Conservation (phyloP, 1,284 basidiomycete species). For the Papiliotrema laurentii region DNA sequence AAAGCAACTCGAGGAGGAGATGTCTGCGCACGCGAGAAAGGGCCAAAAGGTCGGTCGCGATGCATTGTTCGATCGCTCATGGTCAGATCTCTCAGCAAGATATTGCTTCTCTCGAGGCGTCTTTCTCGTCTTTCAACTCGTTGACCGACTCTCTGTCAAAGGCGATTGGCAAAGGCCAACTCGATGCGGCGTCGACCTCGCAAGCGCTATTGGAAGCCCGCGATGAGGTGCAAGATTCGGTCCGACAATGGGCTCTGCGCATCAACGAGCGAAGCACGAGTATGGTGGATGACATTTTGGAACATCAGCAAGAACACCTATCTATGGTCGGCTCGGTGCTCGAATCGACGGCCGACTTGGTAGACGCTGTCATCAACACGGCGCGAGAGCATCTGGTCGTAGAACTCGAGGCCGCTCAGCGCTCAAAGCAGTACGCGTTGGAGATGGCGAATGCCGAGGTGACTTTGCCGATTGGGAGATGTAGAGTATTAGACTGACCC, state of each 20-base stretch:
- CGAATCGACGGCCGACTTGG: constrained; percentile 47
- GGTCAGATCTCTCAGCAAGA: constrained; percentile 25
- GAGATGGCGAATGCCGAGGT: constrained; percentile 57
- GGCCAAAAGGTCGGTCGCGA: constrained; percentile 48
- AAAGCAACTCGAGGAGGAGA: constrained; percentile 56
- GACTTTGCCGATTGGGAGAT: too few species aligned
- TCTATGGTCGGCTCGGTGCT: constrained; percentile 41
- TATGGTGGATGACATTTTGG: constrained; percentile 41
- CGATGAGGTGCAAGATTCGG: constrained; percentile 37
- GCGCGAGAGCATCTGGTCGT: constrained; percentile 57
- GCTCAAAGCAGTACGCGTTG: constrained; percentile 55
- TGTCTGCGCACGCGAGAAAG: constrained; percentile 59
- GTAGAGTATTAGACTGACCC: constrained; percentile 6
- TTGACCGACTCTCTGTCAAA: constrained; percentile 59
- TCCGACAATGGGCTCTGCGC: constrained; percentile 30
- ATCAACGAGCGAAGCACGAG: constrained; percentile 25
- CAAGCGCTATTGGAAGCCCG: constrained; percentile 27
- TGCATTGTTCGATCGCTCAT: constrained; percentile 7
- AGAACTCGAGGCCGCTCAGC: constrained; percentile 55
- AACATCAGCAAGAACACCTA: constrained; percentile 42
- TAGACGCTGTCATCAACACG: constrained; percentile 61
- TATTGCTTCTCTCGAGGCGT: constrained; percentile 34
- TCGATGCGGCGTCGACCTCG: constrained; percentile 51
- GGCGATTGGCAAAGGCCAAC: constrained; percentile 56
- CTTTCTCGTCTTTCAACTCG: constrained; percentile 58